Evolutionary conservation across 352 stramenopile species (phyloP).

Genomic region (Phytophthora foliorum): DNA sequence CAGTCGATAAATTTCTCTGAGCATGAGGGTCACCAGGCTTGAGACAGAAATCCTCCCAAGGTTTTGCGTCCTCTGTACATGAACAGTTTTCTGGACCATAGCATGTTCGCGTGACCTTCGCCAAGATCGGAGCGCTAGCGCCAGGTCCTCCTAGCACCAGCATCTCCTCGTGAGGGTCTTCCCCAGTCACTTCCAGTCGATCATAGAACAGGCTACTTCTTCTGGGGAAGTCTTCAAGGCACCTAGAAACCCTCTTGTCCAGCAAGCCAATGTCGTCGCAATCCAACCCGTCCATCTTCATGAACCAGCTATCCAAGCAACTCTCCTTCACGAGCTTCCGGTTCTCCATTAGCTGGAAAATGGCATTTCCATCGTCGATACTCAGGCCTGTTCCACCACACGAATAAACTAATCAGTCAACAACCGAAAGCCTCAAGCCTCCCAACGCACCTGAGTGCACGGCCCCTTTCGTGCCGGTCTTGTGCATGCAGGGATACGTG

Average conservation of each 20-base stretch:
- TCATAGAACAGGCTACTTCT: slow-evolving; percentile 55
- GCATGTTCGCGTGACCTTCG: slow-evolving; percentile 48
- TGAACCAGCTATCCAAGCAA: slow-evolving; percentile 58
- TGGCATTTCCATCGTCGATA: slow-evolving; percentile 80
- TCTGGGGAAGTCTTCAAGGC: slow-evolving; percentile 50
- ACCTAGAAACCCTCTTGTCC: slow-evolving; percentile 61
- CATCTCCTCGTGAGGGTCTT: slow-evolving; percentile 67
- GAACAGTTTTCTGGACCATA: slow-evolving; percentile 51
- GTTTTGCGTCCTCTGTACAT: slow-evolving; percentile 57
- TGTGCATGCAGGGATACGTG: slow-evolving; percentile 64
- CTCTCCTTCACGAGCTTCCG: slow-evolving; percentile 47
- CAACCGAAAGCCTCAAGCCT: neutral
- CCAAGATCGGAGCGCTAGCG: slow-evolving; percentile 10
- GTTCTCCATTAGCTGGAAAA: slow-evolving; percentile 60
- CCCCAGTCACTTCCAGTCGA: slow-evolving; percentile 59
- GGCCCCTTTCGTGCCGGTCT: slow-evolving; percentile 68
- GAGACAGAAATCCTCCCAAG: slow-evolving; percentile 68
- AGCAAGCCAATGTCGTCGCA: slow-evolving; percentile 58
- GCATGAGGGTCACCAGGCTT: slow-evolving; percentile 18
- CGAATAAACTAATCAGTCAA: neutral
- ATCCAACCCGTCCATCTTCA: slow-evolving; percentile 72
- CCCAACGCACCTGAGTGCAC: slow-evolving; percentile 54
- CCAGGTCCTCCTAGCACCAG: slow-evolving; percentile 31
- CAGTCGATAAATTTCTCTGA: neutral
- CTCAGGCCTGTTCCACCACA: slow-evolving; percentile 56